Evolutionary conservation across 495 filamentous ascomycete genomes (phyloP), one percentile per base, ranked within the genome.

Genomic region (Aspergillus mulundensis): DNA sequence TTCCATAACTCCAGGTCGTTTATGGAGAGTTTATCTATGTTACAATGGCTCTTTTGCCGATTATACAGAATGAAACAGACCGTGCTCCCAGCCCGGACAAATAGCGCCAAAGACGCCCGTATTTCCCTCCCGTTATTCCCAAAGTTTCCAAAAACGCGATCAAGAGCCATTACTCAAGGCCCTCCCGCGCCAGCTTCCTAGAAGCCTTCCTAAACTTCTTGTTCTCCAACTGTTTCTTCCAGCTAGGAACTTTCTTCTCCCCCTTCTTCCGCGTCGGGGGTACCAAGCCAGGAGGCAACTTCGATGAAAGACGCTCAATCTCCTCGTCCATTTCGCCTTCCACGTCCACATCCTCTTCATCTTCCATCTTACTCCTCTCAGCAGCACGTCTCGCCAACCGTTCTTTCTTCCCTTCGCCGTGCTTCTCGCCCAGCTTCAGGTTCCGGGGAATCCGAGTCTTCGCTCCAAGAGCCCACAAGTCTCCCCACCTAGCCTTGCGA

Each of bases 401-500:
- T 38, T 81, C 65, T 68, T 79, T 80, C 45, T 72, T 83, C 30
- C 79, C 80, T 16, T 79, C 74, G n/a, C 73, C 81, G 50, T 81
- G 69, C 62, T 83, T 81, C 55, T 76, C 69, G 11, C 87, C 86
- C 2, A 90, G 74, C 25, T 84, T 82, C 42, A 90, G 66, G 38
- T 71, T 78, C 54, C 88, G 74, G 3, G 60, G 59, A 1, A 86
- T 79, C 40, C 89, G 78, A 0, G 90, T 95, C 81, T 97, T 98
- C 7, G 91, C 92, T 0, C 93, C 95, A 3, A 98, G 76, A 6
- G 91, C 91, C 94, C 94, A 98, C 18, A 97, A 74, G 69, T 98
- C 94, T 41, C 95, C 94, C 94, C 94, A 97, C 36, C 69, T 69
- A 0, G 87, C 80, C 68, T 98, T 98, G 54, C 93, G 84, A 24